Evolutionary conservation across 1,284 basidiomycete genomes (phyloP).

Genomic region (Vanrija sp.): DNA sequence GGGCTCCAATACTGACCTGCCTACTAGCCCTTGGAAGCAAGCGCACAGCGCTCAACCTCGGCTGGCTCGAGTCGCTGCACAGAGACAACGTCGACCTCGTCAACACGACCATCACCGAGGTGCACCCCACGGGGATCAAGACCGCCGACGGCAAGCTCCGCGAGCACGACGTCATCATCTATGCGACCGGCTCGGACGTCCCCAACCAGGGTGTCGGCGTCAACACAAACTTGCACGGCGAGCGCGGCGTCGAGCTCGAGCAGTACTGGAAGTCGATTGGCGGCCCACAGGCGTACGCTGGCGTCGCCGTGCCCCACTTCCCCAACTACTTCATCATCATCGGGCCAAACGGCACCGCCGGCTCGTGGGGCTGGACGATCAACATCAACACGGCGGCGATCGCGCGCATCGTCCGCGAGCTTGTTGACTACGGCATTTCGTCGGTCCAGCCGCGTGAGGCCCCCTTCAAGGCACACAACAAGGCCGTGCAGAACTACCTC

Average conservation of each 20-base stretch:
- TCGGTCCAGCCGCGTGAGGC: constrained; percentile 12
- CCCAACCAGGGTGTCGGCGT: constrained; percentile 1
- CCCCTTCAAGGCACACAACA: constrained; percentile 12
- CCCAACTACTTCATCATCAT: constrained; percentile 21
- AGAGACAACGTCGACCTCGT: constrained; percentile 2
- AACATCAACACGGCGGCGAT: constrained; percentile 11
- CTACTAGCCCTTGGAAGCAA: neutral
- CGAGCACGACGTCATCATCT: constrained; percentile 6
- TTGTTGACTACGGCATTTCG: constrained; percentile 12
- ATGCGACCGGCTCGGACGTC: constrained; percentile 1
- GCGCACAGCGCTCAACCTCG: constrained; percentile 1
- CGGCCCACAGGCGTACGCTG: constrained; percentile 2
- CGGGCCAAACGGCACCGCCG: constrained; percentile 20
- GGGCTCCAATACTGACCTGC: neutral
- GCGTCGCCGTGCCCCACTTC: constrained; percentile 11
- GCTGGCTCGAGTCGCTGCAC: constrained; percentile 1
- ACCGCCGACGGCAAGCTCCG: constrained; percentile 2
- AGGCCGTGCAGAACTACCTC: constrained; percentile 5
- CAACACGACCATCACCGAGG: neutral
- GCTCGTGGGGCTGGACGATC: constrained; percentile 21
- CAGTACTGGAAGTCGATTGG: constrained; percentile 2
- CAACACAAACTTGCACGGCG: neutral
- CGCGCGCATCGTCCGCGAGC: constrained; percentile 11
- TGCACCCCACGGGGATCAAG: neutral
- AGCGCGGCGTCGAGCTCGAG: neutral